Evolutionary conservation across 257 asterid genomes (phyloP).

Genomic region (Jaltomata sinuosa): DNA sequence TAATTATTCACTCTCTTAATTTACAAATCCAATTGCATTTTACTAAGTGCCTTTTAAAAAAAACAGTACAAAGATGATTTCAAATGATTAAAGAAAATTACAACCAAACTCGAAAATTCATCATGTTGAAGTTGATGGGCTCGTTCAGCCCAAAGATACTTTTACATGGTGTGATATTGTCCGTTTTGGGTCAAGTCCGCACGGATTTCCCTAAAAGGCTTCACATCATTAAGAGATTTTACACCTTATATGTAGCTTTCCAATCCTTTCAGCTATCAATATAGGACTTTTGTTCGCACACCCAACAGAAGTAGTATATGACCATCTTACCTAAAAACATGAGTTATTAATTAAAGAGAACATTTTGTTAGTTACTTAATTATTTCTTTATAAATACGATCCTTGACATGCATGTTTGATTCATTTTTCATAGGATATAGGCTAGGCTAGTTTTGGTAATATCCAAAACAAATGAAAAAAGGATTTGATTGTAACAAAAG

Average conservation of each 20-base stretch:
- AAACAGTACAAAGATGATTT: neutral
- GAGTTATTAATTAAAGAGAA: neutral
- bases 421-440: neutral
- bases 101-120: neutral
- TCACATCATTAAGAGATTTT: too few relatives aligned
- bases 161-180: too few relatives aligned
- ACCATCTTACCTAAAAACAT: neutral
- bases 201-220: too few relatives aligned
- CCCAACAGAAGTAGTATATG: too few relatives aligned
- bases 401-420: neutral
- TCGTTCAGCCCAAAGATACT: too few relatives aligned
- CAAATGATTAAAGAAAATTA: neutral
- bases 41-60: neutral
- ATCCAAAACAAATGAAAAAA: too few relatives aligned
- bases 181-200: too few relatives aligned
- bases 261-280: too few relatives aligned
- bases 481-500: too few relatives aligned
- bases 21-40: neutral
- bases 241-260: too few relatives aligned
- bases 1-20: neutral
- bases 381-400: neutral
- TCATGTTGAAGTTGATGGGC: neutral
- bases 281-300: too few relatives aligned
- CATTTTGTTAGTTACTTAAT: neutral
- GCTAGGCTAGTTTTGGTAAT: too few relatives aligned